Conservation (phyloP, 495 filamentous ascomycete genomes). For the Niebla homalea region DNA sequence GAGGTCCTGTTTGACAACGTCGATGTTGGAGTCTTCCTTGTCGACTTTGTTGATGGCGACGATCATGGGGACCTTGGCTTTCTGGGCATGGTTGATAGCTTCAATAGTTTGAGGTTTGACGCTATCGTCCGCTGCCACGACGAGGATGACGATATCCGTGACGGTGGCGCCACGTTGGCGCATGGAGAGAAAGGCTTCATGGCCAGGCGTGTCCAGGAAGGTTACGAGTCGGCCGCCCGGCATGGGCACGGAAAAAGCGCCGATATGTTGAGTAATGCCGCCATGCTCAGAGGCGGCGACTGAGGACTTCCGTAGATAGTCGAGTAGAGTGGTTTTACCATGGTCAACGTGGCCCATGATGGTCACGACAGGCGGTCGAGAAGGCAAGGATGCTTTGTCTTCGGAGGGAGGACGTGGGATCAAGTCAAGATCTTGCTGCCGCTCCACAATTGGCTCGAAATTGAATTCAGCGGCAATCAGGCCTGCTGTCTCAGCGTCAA, state of each 20-base stretch:
- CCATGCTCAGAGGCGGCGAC: slow-evolving; percentile 85
- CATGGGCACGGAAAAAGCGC: slow-evolving; percentile 89
- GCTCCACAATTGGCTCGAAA: slow-evolving; percentile 77
- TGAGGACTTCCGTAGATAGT: slow-evolving; percentile 86
- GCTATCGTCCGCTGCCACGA: slow-evolving; percentile 93
- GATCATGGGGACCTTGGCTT: slow-evolving; percentile 87
- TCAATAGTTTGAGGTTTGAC: slow-evolving; percentile 97
- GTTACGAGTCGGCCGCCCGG: slow-evolving; percentile 78
- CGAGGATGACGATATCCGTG: slow-evolving; percentile 91
- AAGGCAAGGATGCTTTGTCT: slow-evolving; percentile 56
- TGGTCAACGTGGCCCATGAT: slow-evolving; percentile 99
- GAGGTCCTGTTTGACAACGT: slow-evolving; percentile 79
- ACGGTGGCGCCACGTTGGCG: slow-evolving; percentile 88
- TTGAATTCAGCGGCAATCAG: slow-evolving; percentile 87
- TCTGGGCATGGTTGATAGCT: slow-evolving; percentile 84
- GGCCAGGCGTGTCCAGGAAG: slow-evolving; percentile 94
- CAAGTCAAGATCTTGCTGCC: slow-evolving; percentile 53
- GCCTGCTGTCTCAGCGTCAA: slow-evolving; percentile 82
- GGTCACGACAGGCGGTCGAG: slow-evolving; percentile 84
- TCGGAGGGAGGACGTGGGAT: slow-evolving; percentile 51
- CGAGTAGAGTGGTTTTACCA: slow-evolving; percentile 92
- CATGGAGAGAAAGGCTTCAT: slow-evolving; percentile 93
- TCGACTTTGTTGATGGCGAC: slow-evolving; percentile 98
- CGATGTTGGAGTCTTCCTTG: slow-evolving; percentile 63
- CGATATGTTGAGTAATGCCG: slow-evolving; percentile 98